Evolutionary conservation across 257 asterid species (phyloP).

Genomic region (Forsythia suspensa): DNA sequence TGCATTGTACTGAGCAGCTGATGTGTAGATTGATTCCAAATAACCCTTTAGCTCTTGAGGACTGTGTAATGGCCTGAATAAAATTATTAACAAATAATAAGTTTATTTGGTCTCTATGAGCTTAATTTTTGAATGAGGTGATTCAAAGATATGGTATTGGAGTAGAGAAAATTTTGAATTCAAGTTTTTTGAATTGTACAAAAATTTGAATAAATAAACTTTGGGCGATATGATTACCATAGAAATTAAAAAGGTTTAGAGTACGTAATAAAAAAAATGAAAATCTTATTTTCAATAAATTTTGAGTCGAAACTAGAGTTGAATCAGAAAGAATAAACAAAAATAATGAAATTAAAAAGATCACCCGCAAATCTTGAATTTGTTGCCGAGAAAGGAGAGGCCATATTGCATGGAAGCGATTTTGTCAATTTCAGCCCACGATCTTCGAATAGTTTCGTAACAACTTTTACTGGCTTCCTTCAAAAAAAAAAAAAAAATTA

Average conservation of each 20-base stretch:
- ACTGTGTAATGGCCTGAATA: constrained; percentile 39
- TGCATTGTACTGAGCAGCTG: constrained; percentile 54
- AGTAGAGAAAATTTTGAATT: no score
- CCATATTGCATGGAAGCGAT: constrained; percentile 53
- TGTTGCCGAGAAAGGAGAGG: constrained; percentile 44
- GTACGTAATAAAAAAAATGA: no score
- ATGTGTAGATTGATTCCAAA: constrained; percentile 38
- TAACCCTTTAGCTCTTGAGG: constrained; percentile 41
- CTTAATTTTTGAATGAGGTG: no score
- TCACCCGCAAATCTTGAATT: constrained; percentile 72
- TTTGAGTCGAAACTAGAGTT: neutral
- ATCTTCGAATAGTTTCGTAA: constrained; percentile 44
- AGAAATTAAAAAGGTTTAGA: no score
- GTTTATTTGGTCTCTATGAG: neutral
- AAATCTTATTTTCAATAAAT: neutral
- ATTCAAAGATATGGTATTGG: no score
- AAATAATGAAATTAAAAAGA: neutral
- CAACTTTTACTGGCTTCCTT: constrained; percentile 56
- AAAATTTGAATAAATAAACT: no score
- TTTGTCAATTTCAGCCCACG: constrained; percentile 66
- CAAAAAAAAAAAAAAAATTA: neutral
- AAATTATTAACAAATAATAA: neutral
- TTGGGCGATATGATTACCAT: no score
- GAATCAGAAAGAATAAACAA: no score
- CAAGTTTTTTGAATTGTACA: no score